Percentiles rank a stretch among this genome's conserved stretches.
These are phyloP conservation scores for Talaromyces stipitatus DNA, from an alignment of 495 filamentous ascomycete genomes.

Conservation along the genomic window DNA sequence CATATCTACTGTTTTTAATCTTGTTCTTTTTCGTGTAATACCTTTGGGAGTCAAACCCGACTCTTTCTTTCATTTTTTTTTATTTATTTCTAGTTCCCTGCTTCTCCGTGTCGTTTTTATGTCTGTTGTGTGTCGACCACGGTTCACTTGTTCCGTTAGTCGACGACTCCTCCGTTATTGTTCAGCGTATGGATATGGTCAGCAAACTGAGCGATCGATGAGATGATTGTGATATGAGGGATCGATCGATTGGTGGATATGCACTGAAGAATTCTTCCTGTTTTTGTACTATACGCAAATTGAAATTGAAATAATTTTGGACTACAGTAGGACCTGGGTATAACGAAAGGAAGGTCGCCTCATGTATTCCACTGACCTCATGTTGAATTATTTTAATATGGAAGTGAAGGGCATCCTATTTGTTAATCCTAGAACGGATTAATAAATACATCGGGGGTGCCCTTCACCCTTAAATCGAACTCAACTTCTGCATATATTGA, in stretches of 20 bases:
- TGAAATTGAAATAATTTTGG: too few species aligned
- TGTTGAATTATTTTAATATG: too few species aligned
- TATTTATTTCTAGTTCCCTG: not conserved
- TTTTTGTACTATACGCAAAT: conserved; percentile 2
- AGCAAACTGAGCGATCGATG: not conserved
- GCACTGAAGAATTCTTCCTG: not conserved
- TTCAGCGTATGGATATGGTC: not conserved
- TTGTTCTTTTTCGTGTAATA: not conserved
- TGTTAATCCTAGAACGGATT: too few species aligned
- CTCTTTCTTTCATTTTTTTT: not conserved
- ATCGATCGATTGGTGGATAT: not conserved
- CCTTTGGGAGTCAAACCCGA: not conserved
- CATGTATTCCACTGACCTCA: too few species aligned
- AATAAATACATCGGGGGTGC: too few species aligned
- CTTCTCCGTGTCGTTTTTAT: not conserved
- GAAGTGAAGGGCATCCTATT: too few species aligned
- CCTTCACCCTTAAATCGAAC: too few species aligned
- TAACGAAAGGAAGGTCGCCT: too few species aligned
- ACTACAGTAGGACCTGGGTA: too few species aligned
- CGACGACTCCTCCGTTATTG: not conserved
- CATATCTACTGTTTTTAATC: not conserved
- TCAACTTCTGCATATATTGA: too few species aligned
- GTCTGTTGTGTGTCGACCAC: not conserved
- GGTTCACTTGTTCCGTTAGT: not conserved
- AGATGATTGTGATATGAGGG: not conserved